Conservation (phyloP, 2,329 filamentous ascomycete genomes). For the Penicillium nordicum region DNA sequence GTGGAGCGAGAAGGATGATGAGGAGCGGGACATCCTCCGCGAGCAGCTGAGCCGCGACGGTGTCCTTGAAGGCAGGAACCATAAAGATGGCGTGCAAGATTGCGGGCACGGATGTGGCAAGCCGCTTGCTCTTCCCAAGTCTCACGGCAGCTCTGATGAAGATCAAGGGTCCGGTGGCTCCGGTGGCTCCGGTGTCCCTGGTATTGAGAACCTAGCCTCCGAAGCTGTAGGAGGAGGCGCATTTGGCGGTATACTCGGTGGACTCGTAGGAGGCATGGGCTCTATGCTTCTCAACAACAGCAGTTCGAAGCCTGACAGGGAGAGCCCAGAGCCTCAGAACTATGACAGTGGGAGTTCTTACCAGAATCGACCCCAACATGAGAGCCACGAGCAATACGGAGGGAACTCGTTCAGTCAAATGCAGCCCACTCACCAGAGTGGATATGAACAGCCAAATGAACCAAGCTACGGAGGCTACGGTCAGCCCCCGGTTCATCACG, state of each 20-base stretch:
- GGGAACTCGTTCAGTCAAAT: slow-evolving; percentile 10
- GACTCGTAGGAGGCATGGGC: slow-evolving; percentile 57
- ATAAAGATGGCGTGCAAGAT: slow-evolving; percentile 80
- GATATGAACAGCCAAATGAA: slow-evolving; percentile 17
- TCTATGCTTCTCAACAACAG: slow-evolving; percentile 62
- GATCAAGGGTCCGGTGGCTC: slow-evolving; percentile 18
- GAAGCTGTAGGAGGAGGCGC: slow-evolving; percentile 63
- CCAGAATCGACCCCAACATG: slow-evolving; percentile 5
- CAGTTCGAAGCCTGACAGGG: slow-evolving; percentile 5
- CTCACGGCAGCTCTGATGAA: slow-evolving; percentile 23
- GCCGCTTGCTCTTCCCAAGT: slow-evolving; percentile 70
- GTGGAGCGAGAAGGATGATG: slow-evolving; percentile 68
- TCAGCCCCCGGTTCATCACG: slow-evolving; percentile 4
- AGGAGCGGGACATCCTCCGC: slow-evolving; percentile 65
- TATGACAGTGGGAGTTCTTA: slow-evolving; percentile 8
- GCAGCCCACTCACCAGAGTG: not conserved
- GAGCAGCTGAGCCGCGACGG: slow-evolving; percentile 73
- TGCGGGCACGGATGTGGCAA: slow-evolving; percentile 83
- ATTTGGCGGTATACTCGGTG: slow-evolving; percentile 67
- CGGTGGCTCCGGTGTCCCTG: slow-evolving; percentile 28
- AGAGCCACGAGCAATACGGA: slow-evolving; percentile 15
- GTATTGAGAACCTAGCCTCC: slow-evolving; percentile 52
- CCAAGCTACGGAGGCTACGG: slow-evolving; percentile 21
- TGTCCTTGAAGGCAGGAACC: slow-evolving; percentile 73
- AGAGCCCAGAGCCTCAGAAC: slow-evolving; percentile 11